These are phyloP conservation scores for Oryza brachyantha DNA, from an alignment of 176 grass and related monocot genomes.

Conservation along the genomic window DNA sequence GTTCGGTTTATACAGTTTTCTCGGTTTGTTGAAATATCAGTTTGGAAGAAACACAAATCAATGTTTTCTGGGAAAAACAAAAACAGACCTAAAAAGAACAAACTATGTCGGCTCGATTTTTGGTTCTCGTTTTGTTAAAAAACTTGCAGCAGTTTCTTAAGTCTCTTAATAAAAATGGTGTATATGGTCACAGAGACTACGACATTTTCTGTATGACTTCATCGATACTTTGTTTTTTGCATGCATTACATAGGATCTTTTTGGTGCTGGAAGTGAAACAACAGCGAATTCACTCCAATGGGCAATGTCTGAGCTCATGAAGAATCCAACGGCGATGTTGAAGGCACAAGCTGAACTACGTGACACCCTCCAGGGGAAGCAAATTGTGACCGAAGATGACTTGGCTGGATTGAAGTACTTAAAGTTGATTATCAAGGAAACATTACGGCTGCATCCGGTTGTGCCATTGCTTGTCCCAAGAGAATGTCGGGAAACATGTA, in stretches of 20 bases:
- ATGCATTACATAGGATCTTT: slow-evolving; percentile 15
- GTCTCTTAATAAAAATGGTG: no score
- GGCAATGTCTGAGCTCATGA: slow-evolving; percentile 27
- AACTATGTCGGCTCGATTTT: no score
- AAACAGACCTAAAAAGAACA: no score
- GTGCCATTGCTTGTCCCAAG: slow-evolving; percentile 12
- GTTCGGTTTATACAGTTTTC: no score
- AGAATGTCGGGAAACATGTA: neutral
- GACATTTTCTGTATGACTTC: neutral
- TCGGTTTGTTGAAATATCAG: no score
- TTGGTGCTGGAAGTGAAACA: slow-evolving; percentile 6
- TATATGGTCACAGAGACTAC: no score
- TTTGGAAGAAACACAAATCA: no score
- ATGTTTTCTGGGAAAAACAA: no score
- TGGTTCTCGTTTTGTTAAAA: no score
- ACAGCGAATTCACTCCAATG: slow-evolving; percentile 1
- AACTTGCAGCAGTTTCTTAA: no score
- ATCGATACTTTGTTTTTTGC: neutral
- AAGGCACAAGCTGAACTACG: slow-evolving; percentile 21
- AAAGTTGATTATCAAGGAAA: slow-evolving; percentile 27
- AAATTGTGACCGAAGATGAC: neutral
- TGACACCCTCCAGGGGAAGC: neutral
- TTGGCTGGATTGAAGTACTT: neutral
- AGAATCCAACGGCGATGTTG: neutral
- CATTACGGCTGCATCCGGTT: neutral